Percentiles rank a stretch among this genome's conserved stretches.
Conservation (phyloP, 306 rosid genomes). For the Betula pendula region DNA sequence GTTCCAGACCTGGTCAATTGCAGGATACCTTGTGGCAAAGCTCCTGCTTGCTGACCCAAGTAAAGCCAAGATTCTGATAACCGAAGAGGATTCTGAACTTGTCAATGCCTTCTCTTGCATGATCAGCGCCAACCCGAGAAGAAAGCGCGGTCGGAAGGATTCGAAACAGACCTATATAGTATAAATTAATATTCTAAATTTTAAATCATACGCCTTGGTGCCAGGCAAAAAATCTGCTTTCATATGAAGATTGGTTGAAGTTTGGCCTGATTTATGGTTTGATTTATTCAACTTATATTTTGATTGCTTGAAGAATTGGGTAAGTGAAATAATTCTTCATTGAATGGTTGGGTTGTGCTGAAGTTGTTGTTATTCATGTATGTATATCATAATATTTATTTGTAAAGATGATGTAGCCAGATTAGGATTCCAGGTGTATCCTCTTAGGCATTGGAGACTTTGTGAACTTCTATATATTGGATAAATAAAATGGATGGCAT, state of each 20-base stretch:
- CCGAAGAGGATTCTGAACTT: slow-evolving; percentile 83
- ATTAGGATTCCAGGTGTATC: neutral
- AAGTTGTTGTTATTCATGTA: slow-evolving; percentile 10
- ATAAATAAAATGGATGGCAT: neutral
- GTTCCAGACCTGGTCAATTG: slow-evolving; percentile 80
- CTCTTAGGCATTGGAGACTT: neutral
- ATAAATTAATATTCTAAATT: slow-evolving; percentile 30
- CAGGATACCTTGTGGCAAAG: slow-evolving; percentile 77
- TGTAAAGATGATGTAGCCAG: slow-evolving; percentile 12
- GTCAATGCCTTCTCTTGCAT: slow-evolving; percentile 66
- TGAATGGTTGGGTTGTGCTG: neutral
- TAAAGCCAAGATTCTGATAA: slow-evolving; percentile 64
- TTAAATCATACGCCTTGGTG: neutral
- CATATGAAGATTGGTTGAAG: neutral
- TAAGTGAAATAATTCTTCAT: neutral
- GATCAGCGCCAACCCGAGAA: slow-evolving; percentile 59
- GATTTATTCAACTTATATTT: neutral
- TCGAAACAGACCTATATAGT: slow-evolving; percentile 61
- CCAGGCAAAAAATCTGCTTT: neutral
- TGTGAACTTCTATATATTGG: neutral
- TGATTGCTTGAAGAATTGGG: slow-evolving; percentile 2
- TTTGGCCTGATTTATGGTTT: neutral
- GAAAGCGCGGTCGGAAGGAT: slow-evolving; percentile 65
- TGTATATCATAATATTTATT: neutral
- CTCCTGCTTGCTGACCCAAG: slow-evolving; percentile 66